Evolutionary conservation across 129 eudicot species (phyloP).

Genomic region (Chrysanthemum lavandulifolium): DNA sequence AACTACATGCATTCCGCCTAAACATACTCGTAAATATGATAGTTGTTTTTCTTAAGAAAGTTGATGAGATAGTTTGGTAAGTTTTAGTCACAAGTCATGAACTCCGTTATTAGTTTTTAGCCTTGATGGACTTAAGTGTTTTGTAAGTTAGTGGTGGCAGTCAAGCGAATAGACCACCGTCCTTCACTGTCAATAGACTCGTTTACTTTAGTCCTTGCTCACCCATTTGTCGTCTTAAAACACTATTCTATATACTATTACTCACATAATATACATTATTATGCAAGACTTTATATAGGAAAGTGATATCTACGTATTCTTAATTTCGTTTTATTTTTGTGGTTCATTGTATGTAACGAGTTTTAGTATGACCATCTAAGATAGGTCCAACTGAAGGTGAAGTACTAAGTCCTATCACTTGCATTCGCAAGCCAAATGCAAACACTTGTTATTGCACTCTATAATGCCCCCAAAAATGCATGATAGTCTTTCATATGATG

Average conservation of each 20-base stretch:
- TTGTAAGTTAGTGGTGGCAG: constrained; percentile 28
- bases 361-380: not conserved
- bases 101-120: not conserved
- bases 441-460: not conserved
- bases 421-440: not conserved
- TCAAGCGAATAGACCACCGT: constrained; percentile 21
- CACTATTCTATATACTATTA: not conserved
- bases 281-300: no score
- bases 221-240: constrained; percentile 31
- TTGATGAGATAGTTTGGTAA: not conserved
- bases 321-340: no score
- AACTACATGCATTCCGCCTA: no score
- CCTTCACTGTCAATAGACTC: constrained; percentile 30
- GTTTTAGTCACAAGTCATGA: not conserved
- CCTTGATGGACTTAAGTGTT: constrained; percentile 26
- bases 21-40: no score
- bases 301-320: no score
- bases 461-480: not conserved
- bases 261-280: not conserved
- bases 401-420: not conserved
- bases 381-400: no score
- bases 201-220: not conserved
- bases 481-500: not conserved
- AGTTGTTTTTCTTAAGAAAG: not conserved
- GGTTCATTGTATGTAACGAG: no score